Base-by-base conservation (phyloP, 208 protist species). In the Trypanosoma lewisi region DNA sequence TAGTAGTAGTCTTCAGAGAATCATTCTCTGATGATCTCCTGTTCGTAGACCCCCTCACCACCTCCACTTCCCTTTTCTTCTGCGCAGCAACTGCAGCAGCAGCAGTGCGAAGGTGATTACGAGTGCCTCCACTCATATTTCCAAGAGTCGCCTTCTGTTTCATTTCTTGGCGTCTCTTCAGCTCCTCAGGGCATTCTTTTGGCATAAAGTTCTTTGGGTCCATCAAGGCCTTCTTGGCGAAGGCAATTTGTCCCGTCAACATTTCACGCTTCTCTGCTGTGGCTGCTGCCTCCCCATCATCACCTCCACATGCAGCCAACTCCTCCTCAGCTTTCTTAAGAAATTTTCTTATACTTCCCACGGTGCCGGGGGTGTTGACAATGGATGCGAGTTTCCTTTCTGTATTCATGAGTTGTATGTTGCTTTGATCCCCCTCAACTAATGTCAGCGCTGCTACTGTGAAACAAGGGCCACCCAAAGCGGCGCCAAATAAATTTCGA, bases 381-480 rank as follows among this genome's bases (percentile, higher is more conserved):
- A 87, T 59, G 31, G 45, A 77, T 47, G 58, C 28, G 12, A 91
- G 60, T 34, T 72, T 80, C 50, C 71, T 61, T 64, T 91, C 80
- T 45, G 75, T 73, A 56, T 81, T 77, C 42, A 91, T 74, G 12
- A 78, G 63, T 61, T 75, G 80, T 51, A 81, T 56, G 16, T 70
- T 50, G 39, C 67, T 47, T 6, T 49, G 28, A 65, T 85, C 84
- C 11, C 30, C 62, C 2, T 56, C 55, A 49, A 53, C 58, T n/a
- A 77, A 45, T n/a, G 75, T 39, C 51, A 82, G 73, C 33, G 81
- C 49, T 12, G 69, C 36, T n/a, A 82, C 81, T 31, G 80, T 85
- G 58, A 85, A 75, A 31, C 63, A 77, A 19, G 76, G 67, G 30
- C 79, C 77, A 57, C 82, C 75, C 21, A 91, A 69, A 0, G 76